Percentiles rank a stretch among this genome's conserved stretches.
phyloP scores from a whole-genome alignment of 2,329 filamentous ascomycete species.

The Hirsutella rhossiliensis region DNA sequence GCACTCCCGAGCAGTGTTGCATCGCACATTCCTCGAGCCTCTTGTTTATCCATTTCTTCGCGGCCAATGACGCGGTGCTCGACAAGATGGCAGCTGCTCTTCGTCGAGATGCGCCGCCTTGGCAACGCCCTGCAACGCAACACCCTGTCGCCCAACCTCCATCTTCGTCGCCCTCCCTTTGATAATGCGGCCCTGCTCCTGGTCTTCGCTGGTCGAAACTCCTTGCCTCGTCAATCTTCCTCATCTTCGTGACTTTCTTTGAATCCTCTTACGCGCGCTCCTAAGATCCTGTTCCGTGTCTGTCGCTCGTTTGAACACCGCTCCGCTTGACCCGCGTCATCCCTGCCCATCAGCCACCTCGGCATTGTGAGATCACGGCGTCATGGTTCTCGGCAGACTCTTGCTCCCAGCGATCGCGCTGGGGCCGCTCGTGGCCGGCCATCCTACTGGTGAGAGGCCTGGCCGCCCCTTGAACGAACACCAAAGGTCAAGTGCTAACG shows the following conservation, averaged over 20 bases:
- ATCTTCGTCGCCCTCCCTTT: background rate
- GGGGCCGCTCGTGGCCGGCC: constrained; percentile 8
- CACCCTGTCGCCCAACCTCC: background rate
- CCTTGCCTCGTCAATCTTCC: background rate
- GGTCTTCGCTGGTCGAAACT: background rate
- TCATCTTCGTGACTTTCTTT: background rate
- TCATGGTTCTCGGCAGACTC: constrained; percentile 10
- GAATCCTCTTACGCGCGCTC: no score
- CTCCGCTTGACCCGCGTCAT: background rate
- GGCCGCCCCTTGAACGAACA: background rate
- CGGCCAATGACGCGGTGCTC: no score
- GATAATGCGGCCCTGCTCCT: background rate
- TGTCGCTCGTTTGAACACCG: no score
- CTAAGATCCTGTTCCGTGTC: no score
- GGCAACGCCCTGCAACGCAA: background rate
- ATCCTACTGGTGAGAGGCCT: constrained; percentile 12
- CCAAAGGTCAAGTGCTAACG: background rate
- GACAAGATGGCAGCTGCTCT: no score
- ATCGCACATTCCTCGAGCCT: background rate
- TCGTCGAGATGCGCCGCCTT: background rate
- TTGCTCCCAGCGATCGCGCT: constrained; percentile 13
- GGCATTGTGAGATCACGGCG: background rate
- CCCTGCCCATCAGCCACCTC: background rate
- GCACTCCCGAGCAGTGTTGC: background rate
- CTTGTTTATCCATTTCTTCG: background rate